Base-by-base conservation (phyloP, 257 asterid species). In the Solanum rostratum region DNA sequence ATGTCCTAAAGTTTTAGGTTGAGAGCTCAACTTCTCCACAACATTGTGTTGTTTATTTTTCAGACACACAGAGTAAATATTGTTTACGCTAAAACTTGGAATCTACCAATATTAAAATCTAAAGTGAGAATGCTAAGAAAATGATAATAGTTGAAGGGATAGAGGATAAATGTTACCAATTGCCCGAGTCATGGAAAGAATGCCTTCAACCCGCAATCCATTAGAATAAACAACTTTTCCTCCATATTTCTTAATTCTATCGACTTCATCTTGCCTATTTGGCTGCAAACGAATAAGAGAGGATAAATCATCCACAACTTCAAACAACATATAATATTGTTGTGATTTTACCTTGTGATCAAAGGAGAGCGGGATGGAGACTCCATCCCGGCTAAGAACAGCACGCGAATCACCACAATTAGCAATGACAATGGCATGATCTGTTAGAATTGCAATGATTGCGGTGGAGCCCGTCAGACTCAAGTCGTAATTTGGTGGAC, bases 341-440 rank as follows among this genome's bases (percentile, higher is more conserved):
- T 33, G 39, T 33, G 39, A 33, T 33, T 20, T n/a, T 1, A 57
- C 65, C 90, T 88, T 88, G 22, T 84, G 90, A 84, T 88, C 89
- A n/a, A 45, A 13, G 15, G 90, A 86, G 6, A 88, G 85, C 3
- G 88, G 79, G 13, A 86, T 11, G 15, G 85, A 43, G 14, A 45
- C 15, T 29, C 89, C 89, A 3, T 13, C 59, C 2, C 89, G 85
- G 83, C 80, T 62, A 27, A 88, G 83, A 55, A 84, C 86, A 22
- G 87, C 87, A 19, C 89, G 88, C 6, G 90, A 88, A 55, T 88
- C 90, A 11, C 89, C 90, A 50, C 88, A 88, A 10, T 88, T 88
- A 4, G 89, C 84, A 1, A 84, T 83, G 2, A 88, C 65, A 7
- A 88, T 81, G 4, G 30, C 13, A 18, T 86, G 83, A 33, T 81